Conservation (phyloP, 2,329 filamentous ascomycete species). For the Hypoxylon sp. region DNA sequence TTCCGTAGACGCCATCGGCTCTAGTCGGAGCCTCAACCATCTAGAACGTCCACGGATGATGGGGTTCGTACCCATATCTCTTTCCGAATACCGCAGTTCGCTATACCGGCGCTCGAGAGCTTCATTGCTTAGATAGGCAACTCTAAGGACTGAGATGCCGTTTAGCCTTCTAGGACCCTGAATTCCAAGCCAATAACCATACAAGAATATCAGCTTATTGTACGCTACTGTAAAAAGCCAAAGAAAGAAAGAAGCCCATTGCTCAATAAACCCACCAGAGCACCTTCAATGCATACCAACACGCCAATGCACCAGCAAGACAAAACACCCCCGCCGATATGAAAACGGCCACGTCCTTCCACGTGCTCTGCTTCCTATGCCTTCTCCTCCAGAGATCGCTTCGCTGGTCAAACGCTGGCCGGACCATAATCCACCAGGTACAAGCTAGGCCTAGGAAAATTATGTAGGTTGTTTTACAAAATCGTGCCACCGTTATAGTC, state of each 20-base stretch:
- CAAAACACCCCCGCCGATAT: conserved; percentile 44
- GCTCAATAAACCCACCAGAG: conserved; percentile 35
- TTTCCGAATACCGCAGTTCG: conserved; percentile 39
- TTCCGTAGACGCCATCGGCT: conserved; percentile 33
- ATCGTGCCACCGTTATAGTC: conserved; percentile 17
- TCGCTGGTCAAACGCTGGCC: conserved; percentile 49
- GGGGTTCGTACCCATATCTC: conserved; percentile 25
- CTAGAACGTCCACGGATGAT: conserved; percentile 30
- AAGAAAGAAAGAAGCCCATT: conserved; percentile 9
- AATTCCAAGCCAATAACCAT: conserved; percentile 18
- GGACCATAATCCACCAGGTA: conserved; percentile 48
- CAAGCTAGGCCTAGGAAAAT: conserved; percentile 42
- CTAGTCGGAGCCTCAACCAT: conserved; percentile 38
- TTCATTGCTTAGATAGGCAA: conserved; percentile 22
- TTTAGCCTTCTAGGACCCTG: not conserved
- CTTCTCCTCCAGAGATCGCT: conserved; percentile 49
- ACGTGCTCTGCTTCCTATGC: conserved; percentile 44
- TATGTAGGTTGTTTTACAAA: conserved; percentile 32
- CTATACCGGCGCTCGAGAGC: conserved; percentile 8
- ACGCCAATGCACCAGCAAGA: conserved; percentile 27
- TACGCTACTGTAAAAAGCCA: conserved; percentile 5
- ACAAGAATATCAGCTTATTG: conserved; percentile 32
- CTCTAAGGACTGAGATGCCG: conserved; percentile 8
- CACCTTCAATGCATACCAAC: conserved; percentile 30
- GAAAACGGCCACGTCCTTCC: conserved; percentile 46